A percentile compares a stretch with the other conserved stretches of the same genome.
These are phyloP conservation scores for Blakeslea trispora DNA, from an alignment of 371 early-diverging fungal species.

Conservation along the genomic window DNA sequence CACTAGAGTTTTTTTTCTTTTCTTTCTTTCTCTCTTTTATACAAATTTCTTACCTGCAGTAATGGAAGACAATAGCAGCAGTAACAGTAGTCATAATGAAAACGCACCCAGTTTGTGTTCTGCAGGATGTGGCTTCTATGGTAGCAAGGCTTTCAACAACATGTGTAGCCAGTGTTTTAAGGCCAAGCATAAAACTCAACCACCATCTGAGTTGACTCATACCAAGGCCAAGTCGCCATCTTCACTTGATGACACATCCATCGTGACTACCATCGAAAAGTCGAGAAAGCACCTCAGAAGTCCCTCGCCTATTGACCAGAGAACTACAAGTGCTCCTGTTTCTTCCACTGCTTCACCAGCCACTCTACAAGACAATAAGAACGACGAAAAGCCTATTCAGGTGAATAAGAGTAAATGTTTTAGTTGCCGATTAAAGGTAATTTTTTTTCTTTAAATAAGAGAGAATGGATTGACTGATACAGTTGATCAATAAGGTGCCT, in stretches of 20 bases:
- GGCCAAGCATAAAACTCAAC: constrained; percentile 8
- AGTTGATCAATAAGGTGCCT: constrained; percentile 53
- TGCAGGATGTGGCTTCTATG: constrained; percentile 72
- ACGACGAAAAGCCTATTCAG: constrained; percentile 45
- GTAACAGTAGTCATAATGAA: constrained; percentile 35
- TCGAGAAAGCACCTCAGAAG: background rate
- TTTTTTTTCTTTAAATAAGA: too few relatives aligned
- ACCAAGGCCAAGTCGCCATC: background rate
- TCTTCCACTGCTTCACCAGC: background rate
- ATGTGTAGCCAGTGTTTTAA: constrained; percentile 87
- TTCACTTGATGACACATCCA: background rate
- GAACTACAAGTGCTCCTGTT: background rate
- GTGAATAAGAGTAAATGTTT: constrained; percentile 76
- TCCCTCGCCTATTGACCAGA: background rate
- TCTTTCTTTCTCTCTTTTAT: constrained; percentile 5
- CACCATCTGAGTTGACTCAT: background rate
- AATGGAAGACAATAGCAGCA: constrained; percentile 62
- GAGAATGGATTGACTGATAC: constrained; percentile 8
- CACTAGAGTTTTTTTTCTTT: constrained; percentile 11
- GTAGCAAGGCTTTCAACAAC: constrained; percentile 64
- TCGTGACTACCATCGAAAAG: background rate
- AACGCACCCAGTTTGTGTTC: constrained; percentile 57
- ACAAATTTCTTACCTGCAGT: too few relatives aligned
- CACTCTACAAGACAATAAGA: constrained; percentile 11
- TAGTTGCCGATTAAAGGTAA: constrained; percentile 70